These are phyloP conservation scores for Crucibulum laeve DNA, from an alignment of 768 basidiomycete genomes.

Conservation along the genomic window DNA sequence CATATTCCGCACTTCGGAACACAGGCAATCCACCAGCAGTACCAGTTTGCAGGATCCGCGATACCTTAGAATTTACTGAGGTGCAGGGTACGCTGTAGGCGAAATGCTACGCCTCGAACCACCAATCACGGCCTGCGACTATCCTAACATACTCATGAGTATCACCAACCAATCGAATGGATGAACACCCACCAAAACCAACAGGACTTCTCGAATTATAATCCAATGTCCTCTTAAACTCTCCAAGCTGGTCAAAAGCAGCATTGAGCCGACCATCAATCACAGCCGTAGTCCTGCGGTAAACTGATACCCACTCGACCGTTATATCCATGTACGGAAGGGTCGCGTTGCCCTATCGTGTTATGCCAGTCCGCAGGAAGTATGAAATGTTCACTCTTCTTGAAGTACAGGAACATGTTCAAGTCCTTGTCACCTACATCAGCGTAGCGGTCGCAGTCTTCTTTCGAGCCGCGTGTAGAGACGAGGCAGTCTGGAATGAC, in stretches of 20 bases:
- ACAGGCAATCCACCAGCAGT: background rate
- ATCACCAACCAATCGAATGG: background rate
- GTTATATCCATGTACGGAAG: background rate
- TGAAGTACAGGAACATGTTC: conserved; percentile 4
- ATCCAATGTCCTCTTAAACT: background rate
- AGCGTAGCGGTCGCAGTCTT: conserved; percentile 7
- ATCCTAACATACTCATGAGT: conserved; percentile 1
- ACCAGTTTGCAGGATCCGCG: conserved; percentile 3
- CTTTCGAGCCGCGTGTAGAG: conserved; percentile 4
- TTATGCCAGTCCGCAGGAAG: background rate
- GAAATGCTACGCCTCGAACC: conserved; percentile 14
- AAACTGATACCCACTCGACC: background rate
- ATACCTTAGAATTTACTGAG: conserved; percentile 7
- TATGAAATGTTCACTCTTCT: background rate
- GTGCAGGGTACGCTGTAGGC: conserved; percentile 10
- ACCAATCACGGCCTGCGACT: conserved; percentile 14
- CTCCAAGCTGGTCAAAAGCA: background rate
- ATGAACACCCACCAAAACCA: conserved; percentile 8
- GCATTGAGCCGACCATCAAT: background rate
- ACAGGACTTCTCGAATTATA: background rate
- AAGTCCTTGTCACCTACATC: background rate
- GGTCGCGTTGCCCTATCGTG: background rate
- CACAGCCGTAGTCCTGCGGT: background rate
- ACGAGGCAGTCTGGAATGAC: conserved; percentile 2
- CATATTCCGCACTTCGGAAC: conserved; percentile 7